Evolutionary conservation across 2,329 filamentous ascomycete species (phyloP).

Genomic region (Trichoderma sp.): DNA sequence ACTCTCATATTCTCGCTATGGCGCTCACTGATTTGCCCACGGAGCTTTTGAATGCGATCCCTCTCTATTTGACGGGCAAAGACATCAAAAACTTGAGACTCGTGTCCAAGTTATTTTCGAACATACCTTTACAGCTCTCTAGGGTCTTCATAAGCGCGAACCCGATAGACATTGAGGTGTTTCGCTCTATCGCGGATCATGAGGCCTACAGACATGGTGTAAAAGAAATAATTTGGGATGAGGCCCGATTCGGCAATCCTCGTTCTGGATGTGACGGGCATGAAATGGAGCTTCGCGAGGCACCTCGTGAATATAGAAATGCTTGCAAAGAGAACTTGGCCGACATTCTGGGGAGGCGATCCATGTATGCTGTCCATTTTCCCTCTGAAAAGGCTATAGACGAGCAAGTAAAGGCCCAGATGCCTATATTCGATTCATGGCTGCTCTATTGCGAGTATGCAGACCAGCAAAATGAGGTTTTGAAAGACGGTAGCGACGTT

Average conservation of each 20-base stretch:
- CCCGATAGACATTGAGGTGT: conserved; percentile 4
- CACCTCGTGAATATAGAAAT: background rate
- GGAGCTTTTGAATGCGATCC: background rate
- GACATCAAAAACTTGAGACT: background rate
- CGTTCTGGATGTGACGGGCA: background rate
- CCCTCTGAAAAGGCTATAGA: background rate
- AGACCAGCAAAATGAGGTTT: conserved; percentile 25
- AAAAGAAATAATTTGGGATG: conserved; percentile 7
- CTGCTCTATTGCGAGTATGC: background rate
- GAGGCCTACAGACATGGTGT: background rate
- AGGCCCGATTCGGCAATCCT: background rate
- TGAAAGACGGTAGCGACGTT: conserved; percentile 34
- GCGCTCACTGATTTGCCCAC: background rate
- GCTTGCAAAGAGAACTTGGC: background rate
- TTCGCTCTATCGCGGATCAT: conserved; percentile 4
- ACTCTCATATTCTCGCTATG: background rate
- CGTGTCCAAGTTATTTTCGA: background rate
- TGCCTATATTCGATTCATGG: background rate
- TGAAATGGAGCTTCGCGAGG: background rate
- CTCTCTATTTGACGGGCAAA: background rate
- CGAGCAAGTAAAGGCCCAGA: background rate
- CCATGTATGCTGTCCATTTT: background rate
- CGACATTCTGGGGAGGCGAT: background rate
- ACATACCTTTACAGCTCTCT: background rate
- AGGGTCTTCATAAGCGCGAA: background rate